These are phyloP conservation scores for Allium sativum DNA, from an alignment of 106 monocot species.

Conservation along the genomic window DNA sequence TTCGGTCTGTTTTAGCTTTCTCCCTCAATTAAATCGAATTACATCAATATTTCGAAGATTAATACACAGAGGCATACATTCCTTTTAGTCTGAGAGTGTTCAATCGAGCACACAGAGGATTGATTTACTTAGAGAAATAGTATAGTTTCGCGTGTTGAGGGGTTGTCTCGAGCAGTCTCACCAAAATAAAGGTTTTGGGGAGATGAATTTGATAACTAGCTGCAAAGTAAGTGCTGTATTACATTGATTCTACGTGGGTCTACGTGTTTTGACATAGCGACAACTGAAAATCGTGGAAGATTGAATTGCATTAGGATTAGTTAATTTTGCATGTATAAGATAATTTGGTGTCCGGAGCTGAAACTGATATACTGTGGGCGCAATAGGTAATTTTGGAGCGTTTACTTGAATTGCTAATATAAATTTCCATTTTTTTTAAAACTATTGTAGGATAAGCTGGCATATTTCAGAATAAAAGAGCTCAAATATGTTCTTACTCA, in stretches of 20 bases:
- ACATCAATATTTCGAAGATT: too few species aligned
- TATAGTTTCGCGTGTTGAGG: too few species aligned
- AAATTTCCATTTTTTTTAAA: constrained; percentile 1
- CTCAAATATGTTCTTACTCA: constrained; percentile 78
- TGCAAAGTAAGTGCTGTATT: background rate
- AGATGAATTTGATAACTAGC: background rate
- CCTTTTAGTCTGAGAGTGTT: too few species aligned
- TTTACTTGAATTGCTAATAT: background rate
- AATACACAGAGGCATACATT: too few species aligned
- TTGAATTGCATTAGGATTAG: background rate
- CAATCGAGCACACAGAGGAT: too few species aligned
- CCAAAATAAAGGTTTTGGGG: background rate
- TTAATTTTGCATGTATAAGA: background rate
- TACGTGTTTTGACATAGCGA: background rate
- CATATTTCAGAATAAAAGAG: constrained; percentile 72
- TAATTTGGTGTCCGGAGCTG: background rate
- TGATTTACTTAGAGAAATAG: too few species aligned
- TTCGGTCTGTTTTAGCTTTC: too few species aligned
- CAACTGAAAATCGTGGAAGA: background rate
- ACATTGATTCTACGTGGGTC: background rate
- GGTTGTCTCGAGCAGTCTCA: background rate
- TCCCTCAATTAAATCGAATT: too few species aligned
- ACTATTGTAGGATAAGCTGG: constrained; percentile 37
- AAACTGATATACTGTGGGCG: too few species aligned
- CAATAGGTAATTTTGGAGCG: background rate